Conservation (phyloP, 257 asterid genomes). For the Scutellaria galericulata region DNA sequence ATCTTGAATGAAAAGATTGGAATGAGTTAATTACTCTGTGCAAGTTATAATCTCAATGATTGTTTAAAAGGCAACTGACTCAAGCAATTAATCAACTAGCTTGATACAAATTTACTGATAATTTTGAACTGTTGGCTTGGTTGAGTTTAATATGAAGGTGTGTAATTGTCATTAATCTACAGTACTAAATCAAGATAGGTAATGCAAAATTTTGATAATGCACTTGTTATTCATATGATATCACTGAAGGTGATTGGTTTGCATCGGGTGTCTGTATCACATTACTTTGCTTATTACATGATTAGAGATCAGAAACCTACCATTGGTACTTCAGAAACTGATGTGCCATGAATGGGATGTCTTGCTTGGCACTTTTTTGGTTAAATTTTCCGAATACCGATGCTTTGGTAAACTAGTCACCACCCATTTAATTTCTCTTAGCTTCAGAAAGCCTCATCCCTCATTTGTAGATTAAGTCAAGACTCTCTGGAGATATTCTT, state of each 20-base stretch:
- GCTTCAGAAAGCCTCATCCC: neutral
- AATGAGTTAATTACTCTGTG: neutral
- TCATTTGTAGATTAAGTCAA: neutral
- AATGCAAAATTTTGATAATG: neutral
- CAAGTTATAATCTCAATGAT: neutral
- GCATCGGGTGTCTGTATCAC: neutral
- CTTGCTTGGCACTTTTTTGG: conserved; percentile 3
- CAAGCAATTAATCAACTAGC: neutral
- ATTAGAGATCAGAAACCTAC: conserved; percentile 12
- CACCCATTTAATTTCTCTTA: neutral
- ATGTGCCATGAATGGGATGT: neutral
- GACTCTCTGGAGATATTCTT: conserved; percentile 8
- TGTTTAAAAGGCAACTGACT: neutral
- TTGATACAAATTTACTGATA: conserved; percentile 18
- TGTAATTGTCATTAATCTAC: conserved; percentile 17
- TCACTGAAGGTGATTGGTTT: neutral
- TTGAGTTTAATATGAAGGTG: conserved; percentile 14
- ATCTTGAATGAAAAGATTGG: neutral
- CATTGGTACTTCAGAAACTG: neutral
- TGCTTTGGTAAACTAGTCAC: conserved; percentile 5
- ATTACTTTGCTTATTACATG: neutral
- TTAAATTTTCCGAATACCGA: neutral
- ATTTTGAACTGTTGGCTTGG: conserved; percentile 8
- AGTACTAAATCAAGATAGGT: conserved; percentile 18
- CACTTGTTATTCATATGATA: neutral